Evolutionary conservation across 257 asterid species (phyloP), one percentile per base, ranked within the genome.

Genomic region (Solanum gracilifrons): DNA sequence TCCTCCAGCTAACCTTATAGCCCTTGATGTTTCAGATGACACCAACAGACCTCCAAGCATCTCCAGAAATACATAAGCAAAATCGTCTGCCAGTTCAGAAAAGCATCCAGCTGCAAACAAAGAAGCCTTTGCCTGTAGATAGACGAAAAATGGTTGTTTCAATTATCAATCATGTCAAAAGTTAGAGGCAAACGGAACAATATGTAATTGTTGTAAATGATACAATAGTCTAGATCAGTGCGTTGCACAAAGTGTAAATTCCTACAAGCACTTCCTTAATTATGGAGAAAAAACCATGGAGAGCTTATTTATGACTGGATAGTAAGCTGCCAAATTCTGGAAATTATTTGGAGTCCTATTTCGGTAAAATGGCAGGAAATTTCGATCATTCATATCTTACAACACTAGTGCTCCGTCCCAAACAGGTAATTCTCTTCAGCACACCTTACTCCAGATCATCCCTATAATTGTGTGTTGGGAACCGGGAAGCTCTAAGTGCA

Each of bases 21-120:
- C 92, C 87, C 86, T 92, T 85, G 95, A 79, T 86, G 90, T 84
- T 87, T 90, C 95, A 36, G 86, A 86, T 36, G 97, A 93, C 87
- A 51, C 83, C 90, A 94, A 87, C 83, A 88, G 84, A 72, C 90
- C 91, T 74, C 82, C 88, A 85, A 97, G 93, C 43, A 95, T 92
- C 93, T 95, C 98, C 93, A 95, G 90, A 90, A 94, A 90, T 89
- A 95, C 92, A 94, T 74, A 86, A 23, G 96, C 96, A 90, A 97
- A 95, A 89, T 95, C 98, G 43, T 92, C 94, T 33, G 96, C 93
- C 86, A 92, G 71, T 85, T 93, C 96, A 85, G 93, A 92, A 29
- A 97, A 92, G 93, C 98, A 92, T 72, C 95, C 93, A 37, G 95
- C 96, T 29, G 98, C 95, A 91, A 95, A 97, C 83, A 95, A 92